Evolutionary conservation across 2,329 filamentous ascomycete genomes (phyloP).

Genomic region (Boeremia exigua): DNA sequence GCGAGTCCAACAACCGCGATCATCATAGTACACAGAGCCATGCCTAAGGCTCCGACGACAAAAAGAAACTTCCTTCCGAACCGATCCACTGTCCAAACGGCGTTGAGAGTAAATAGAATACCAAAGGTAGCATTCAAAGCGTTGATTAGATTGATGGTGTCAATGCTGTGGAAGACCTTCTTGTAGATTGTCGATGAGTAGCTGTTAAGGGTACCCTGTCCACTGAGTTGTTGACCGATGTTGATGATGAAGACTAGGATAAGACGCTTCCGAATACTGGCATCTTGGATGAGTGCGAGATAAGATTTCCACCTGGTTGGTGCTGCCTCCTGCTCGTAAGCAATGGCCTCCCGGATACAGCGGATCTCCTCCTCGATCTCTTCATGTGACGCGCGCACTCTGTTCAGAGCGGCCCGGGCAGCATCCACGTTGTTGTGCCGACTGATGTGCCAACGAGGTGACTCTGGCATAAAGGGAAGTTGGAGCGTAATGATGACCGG

Average conservation of each 20-base stretch:
- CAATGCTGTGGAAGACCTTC: no score
- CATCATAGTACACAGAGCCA: no score
- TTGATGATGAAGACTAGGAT: constrained; percentile 66
- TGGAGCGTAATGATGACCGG: constrained; percentile 64
- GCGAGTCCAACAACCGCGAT: no score
- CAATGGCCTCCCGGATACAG: constrained; percentile 67
- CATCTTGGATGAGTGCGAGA: constrained; percentile 68
- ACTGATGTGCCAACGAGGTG: constrained; percentile 48
- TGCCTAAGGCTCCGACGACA: no score
- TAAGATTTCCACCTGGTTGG: constrained; percentile 56
- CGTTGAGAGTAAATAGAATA: no score
- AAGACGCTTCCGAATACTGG: constrained; percentile 68
- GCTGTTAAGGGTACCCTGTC: constrained; percentile 71
- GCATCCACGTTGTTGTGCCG: constrained; percentile 61
- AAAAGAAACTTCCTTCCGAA: no score
- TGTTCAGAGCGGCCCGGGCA: constrained; percentile 60
- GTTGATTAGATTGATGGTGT: no score
- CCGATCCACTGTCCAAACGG: no score
- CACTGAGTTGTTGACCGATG: constrained; percentile 70
- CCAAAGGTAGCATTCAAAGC: no score
- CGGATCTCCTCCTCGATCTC: constrained; percentile 69
- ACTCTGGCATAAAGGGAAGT: constrained; percentile 59
- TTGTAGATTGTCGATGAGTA: constrained; percentile 70
- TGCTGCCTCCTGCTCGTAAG: constrained; percentile 71
- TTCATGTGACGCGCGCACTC: constrained; percentile 65